These are phyloP conservation scores for Teratosphaeriaceae sp. DNA, from an alignment of 2,329 filamentous ascomycete species.

Conservation along the genomic window DNA sequence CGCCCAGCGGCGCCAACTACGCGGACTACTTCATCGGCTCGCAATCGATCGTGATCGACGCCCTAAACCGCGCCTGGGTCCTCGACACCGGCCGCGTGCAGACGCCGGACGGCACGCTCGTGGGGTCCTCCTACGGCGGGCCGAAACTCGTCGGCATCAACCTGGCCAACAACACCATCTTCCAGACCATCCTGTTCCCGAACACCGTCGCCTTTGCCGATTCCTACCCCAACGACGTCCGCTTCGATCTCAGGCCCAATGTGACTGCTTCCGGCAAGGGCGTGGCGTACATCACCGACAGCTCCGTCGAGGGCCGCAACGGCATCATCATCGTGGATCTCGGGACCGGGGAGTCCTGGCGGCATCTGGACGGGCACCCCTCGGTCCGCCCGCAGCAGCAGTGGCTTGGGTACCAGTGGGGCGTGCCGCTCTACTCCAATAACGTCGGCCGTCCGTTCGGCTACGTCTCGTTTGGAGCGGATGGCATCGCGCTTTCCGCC, in stretches of 20 bases:
- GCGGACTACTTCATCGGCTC: constrained; percentile 46
- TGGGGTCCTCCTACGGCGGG: constrained; percentile 41
- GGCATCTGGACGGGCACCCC: constrained; percentile 40
- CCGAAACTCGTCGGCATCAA: constrained; percentile 47
- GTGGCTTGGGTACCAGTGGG: constrained; percentile 45
- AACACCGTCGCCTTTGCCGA: constrained; percentile 40
- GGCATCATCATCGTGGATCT: constrained; percentile 47
- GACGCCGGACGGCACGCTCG: constrained; percentile 38
- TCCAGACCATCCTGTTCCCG: constrained; percentile 48
- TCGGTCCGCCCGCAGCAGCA: constrained; percentile 38
- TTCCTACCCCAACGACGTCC: constrained; percentile 49
- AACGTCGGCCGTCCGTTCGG: constrained; percentile 31
- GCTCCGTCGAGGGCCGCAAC: constrained; percentile 42
- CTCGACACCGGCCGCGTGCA: constrained; percentile 46
- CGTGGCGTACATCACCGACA: constrained; percentile 50
- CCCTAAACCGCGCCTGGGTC: constrained; percentile 46
- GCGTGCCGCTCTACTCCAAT: constrained; percentile 40
- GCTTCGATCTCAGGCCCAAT: constrained; percentile 44
- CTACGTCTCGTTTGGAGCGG: constrained; percentile 40
- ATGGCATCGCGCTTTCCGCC: constrained; percentile 46
- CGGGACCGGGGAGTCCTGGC: constrained; percentile 43
- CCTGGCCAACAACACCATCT: constrained; percentile 38
- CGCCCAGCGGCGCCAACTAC: constrained; percentile 41
- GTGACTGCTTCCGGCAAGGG: constrained; percentile 39
- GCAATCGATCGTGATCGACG: constrained; percentile 47